Conservation (phyloP, 2,329 filamentous ascomycete species). For the Aspergillus sp. region DNA sequence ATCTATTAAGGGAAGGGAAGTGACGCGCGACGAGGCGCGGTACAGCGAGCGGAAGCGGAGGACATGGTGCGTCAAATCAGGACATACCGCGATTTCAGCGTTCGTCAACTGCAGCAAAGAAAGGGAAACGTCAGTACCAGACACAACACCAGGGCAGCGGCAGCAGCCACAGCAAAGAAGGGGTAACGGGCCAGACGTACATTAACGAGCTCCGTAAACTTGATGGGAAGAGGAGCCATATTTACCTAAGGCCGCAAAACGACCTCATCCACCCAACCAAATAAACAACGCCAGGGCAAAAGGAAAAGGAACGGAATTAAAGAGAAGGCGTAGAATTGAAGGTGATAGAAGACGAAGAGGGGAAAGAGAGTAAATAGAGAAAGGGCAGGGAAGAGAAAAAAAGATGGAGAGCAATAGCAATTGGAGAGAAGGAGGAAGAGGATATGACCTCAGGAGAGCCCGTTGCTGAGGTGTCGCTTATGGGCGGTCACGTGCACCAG, state of each 20-base stretch:
- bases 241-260: slow-evolving; percentile 36
- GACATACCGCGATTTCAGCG: slow-evolving; percentile 47
- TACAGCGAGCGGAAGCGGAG: background rate
- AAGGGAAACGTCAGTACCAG: slow-evolving; percentile 28
- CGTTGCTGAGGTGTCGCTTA: slow-evolving; percentile 37
- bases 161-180: slow-evolving; percentile 2
- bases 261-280: slow-evolving; percentile 34
- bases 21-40: slow-evolving; percentile 8
- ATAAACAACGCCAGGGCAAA: slow-evolving; percentile 32
- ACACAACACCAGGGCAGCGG: background rate
- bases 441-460: slow-evolving; percentile 34
- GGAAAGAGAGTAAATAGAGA: slow-evolving; percentile 11
- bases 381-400: slow-evolving; percentile 7
- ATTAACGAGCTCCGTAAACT: slow-evolving; percentile 86
- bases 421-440: slow-evolving; percentile 11
- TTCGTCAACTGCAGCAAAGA: slow-evolving; percentile 40
- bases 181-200: slow-evolving; percentile 44
- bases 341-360: slow-evolving; percentile 8
- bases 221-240: slow-evolving; percentile 69
- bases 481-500: slow-evolving; percentile 26
- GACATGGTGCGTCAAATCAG: slow-evolving; percentile 4
- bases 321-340: slow-evolving; percentile 7
- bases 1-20: background rate
- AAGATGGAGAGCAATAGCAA: slow-evolving; percentile 3
- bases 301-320: slow-evolving; percentile 14